A percentile compares a stretch with the other conserved stretches of the same genome.
Conservation (phyloP, 2,329 filamentous ascomycete genomes). For the Colletotrichum sidae region DNA sequence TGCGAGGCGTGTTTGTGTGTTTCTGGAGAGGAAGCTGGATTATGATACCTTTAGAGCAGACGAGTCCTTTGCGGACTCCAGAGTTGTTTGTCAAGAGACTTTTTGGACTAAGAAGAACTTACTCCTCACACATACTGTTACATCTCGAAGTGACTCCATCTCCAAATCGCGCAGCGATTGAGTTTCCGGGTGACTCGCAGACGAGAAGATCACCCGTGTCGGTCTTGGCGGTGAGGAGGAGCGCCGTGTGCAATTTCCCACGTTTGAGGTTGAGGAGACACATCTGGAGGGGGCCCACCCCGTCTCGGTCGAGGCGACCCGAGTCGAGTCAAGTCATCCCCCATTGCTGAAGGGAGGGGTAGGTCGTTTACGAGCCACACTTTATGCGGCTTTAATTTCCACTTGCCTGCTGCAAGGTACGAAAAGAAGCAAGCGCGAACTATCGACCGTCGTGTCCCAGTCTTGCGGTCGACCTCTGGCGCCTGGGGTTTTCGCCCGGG, state of each 20-base stretch:
- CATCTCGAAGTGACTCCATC: constrained; percentile 6
- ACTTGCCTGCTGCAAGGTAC: too few species aligned
- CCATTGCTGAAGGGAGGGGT: too few species aligned
- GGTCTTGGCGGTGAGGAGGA: neutral
- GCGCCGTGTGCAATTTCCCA: constrained; percentile 13
- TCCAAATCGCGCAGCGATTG: neutral
- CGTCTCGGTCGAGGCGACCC: neutral
- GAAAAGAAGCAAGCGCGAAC: too few species aligned
- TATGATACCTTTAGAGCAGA: constrained; percentile 27
- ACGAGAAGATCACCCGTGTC: neutral
- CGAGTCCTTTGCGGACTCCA: constrained; percentile 7
- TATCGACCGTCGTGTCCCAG: too few species aligned
- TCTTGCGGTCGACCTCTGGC: too few species aligned
- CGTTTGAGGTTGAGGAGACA: constrained; percentile 28
- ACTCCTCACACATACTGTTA: neutral
- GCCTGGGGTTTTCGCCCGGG: too few species aligned
- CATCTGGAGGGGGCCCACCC: neutral
- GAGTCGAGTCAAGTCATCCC: too few species aligned
- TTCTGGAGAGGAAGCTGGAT: constrained; percentile 11
- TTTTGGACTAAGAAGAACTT: neutral
- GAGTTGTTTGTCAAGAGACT: constrained; percentile 13
- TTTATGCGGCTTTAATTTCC: too few species aligned
- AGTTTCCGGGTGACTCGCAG: constrained; percentile 1
- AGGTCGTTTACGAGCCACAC: too few species aligned
- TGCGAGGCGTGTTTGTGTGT: neutral